phyloP scores from a whole-genome alignment of 345 rosid genomes.

The Luvunga scandens region DNA sequence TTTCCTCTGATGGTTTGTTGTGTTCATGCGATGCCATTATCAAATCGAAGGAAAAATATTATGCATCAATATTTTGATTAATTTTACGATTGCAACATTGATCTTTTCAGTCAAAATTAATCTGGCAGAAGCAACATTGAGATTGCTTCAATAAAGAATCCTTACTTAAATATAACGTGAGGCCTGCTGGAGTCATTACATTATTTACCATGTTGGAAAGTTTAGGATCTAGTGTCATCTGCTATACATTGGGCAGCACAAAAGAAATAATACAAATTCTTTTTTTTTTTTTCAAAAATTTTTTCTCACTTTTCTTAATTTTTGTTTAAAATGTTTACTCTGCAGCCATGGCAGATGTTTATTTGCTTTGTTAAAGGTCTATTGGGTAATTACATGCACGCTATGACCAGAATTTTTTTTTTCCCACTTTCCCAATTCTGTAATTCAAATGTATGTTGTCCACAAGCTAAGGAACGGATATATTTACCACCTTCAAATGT shows the following conservation, averaged over 20 bases:
- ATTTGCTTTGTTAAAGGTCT: background rate
- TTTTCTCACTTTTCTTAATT: background rate
- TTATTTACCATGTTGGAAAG: background rate
- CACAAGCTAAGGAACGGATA: background rate
- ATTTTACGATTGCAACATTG: background rate
- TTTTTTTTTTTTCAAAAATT: background rate
- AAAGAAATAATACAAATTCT: background rate
- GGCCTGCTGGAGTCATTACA: background rate
- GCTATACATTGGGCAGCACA: no score
- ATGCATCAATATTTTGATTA: background rate
- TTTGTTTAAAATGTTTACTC: background rate
- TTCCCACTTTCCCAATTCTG: background rate
- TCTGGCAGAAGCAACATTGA: background rate
- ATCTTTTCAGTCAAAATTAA: background rate
- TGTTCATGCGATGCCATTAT: background rate
- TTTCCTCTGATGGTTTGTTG: background rate
- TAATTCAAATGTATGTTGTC: background rate
- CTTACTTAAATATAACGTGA: background rate
- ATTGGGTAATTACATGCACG: background rate
- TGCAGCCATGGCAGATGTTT: background rate
- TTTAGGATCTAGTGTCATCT: background rate
- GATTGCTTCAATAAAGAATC: background rate
- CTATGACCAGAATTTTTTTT: background rate
- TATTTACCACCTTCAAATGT: slow-evolving; percentile 27
- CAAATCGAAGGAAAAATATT: background rate